Evolutionary conservation across 2,329 filamentous ascomycete genomes (phyloP).

Genomic region (Colletotrichum graminicola): DNA sequence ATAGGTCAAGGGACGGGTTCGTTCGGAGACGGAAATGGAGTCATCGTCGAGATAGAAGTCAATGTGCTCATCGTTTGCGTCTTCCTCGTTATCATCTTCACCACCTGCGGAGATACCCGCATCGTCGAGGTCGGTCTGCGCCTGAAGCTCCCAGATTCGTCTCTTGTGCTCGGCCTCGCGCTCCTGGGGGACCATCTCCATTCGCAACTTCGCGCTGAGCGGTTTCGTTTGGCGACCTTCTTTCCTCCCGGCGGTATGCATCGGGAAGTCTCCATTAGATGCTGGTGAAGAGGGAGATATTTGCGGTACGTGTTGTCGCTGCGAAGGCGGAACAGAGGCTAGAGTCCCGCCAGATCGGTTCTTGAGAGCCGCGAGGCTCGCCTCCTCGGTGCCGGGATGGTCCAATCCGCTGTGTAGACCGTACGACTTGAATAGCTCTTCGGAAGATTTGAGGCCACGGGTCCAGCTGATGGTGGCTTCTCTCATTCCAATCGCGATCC

Average conservation of each 20-base stretch:
- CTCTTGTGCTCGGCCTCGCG: not conserved
- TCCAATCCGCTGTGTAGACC: not conserved
- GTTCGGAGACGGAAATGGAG: not conserved
- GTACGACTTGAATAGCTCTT: constrained; percentile 5
- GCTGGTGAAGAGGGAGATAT: not conserved
- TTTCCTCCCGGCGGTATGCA: not conserved
- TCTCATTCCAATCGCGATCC: not conserved
- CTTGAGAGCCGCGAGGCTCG: not conserved
- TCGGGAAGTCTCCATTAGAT: not conserved
- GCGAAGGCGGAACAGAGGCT: not conserved
- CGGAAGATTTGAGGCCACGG: not conserved
- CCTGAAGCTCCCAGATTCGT: not conserved
- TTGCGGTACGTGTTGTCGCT: not conserved
- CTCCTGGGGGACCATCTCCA: not conserved
- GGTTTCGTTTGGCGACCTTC: not conserved
- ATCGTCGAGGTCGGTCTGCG: not conserved
- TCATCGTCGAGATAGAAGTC: constrained; percentile 15
- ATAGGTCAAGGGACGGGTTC: constrained; percentile 7
- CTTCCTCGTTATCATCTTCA: not conserved
- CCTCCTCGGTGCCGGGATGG: not conserved
- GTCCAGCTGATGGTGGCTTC: constrained; percentile 11
- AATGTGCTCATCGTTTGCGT: constrained; percentile 3
- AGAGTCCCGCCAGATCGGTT: not conserved
- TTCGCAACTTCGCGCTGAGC: not conserved
- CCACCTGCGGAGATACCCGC: not conserved